Evolutionary conservation across 2,329 filamentous ascomycete species (phyloP).

Genomic region (Calonectria ilicicola): DNA sequence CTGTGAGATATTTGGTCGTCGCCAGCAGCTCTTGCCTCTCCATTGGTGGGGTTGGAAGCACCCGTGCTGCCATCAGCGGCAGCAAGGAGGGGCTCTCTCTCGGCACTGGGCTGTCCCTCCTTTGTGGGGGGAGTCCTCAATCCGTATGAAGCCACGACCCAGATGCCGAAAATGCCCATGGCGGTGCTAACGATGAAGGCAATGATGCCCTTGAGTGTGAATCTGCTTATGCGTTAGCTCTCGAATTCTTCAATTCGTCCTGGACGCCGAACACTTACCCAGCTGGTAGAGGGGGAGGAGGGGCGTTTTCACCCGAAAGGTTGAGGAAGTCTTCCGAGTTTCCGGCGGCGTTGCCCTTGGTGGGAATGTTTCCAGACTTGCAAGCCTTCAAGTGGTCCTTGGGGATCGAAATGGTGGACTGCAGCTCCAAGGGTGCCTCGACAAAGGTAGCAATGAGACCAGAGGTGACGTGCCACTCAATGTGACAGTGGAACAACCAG

Average conservation of each 20-base stretch:
- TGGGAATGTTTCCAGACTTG: slow-evolving; percentile 60
- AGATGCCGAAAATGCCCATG: slow-evolving; percentile 76
- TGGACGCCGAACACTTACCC: slow-evolving; percentile 60
- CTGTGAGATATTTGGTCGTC: background rate
- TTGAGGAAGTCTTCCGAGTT: slow-evolving; percentile 75
- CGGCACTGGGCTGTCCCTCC: slow-evolving; percentile 30
- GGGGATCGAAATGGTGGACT: slow-evolving; percentile 71
- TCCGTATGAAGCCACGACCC: slow-evolving; percentile 76
- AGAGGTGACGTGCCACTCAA: slow-evolving; percentile 80
- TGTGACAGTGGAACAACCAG: slow-evolving; percentile 84
- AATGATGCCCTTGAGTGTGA: slow-evolving; percentile 77
- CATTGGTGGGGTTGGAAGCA: background rate
- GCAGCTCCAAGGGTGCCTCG: slow-evolving; percentile 72
- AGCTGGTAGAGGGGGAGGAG: slow-evolving; percentile 67
- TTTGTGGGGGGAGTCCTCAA: slow-evolving; percentile 26
- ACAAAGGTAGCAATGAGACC: slow-evolving; percentile 76
- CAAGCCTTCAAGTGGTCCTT: slow-evolving; percentile 70
- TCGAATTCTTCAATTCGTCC: background rate
- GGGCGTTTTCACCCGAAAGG: slow-evolving; percentile 69
- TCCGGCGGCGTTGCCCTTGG: slow-evolving; percentile 78
- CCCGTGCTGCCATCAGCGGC: slow-evolving; percentile 4
- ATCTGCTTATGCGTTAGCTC: slow-evolving; percentile 52
- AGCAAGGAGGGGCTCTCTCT: slow-evolving; percentile 40
- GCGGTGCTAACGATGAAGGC: slow-evolving; percentile 80
- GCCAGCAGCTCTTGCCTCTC: background rate